Conservation (phyloP, 257 asterid genomes). For the Dorcoceras hygrometricum region DNA sequence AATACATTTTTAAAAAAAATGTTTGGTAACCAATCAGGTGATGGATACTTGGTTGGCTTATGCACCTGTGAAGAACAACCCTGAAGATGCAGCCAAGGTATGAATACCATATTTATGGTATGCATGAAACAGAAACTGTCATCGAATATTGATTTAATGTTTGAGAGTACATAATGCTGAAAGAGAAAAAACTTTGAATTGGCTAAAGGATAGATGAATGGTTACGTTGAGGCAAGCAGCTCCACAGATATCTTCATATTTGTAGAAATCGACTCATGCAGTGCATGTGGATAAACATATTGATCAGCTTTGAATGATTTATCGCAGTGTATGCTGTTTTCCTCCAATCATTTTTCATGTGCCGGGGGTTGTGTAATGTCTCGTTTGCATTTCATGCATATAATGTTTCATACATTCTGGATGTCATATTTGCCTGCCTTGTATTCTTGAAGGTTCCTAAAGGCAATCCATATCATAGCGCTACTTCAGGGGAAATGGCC, state of each 20-base stretch:
- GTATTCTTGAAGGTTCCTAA: constrained; percentile 61
- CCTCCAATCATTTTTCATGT: not conserved
- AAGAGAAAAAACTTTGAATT: not conserved
- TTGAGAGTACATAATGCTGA: not conserved
- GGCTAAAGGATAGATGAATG: not conserved
- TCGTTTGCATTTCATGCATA: not conserved
- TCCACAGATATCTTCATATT: not conserved
- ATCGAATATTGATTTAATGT: not conserved
- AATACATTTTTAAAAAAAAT: too few relatives aligned
- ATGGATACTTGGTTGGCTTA: constrained; percentile 96
- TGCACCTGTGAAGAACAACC: constrained; percentile 99
- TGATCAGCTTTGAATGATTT: not conserved
- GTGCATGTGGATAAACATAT: not conserved
- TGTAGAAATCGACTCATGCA: not conserved
- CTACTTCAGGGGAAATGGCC: constrained; percentile 99
- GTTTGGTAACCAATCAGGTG: constrained; percentile 41
- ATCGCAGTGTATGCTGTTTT: not conserved
- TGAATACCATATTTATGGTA: constrained; percentile 8
- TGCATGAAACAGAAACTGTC: not conserved
- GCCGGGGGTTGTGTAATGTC: not conserved
- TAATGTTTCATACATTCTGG: not conserved
- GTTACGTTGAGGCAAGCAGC: not conserved
- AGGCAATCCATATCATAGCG: constrained; percentile 99
- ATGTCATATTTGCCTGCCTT: not conserved
- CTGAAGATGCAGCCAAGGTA: constrained; percentile 99